A percentile compares a stretch with the other conserved stretches of the same genome.
These are phyloP conservation scores for Thelonectria rubi DNA, from an alignment of 2,329 filamentous ascomycete species.

Conservation along the genomic window DNA sequence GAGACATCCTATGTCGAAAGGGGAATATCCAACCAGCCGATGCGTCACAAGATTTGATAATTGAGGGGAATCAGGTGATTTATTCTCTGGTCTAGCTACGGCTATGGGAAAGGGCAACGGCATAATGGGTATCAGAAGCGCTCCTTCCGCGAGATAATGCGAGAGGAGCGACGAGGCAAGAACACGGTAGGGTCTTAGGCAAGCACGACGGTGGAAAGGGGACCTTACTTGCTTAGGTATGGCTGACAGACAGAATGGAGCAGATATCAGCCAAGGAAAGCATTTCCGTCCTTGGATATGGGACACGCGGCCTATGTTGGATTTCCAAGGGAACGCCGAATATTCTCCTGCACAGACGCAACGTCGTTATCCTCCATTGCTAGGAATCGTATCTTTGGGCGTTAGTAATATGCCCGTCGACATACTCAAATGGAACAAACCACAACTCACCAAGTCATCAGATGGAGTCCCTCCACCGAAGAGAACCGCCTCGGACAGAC, in stretches of 20 bases:
- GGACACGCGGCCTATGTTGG: constrained; percentile 31
- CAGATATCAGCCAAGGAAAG: not conserved
- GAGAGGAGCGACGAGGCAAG: constrained; percentile 9
- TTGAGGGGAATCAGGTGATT: not conserved
- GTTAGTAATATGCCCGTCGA: constrained; percentile 25
- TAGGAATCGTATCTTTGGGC: constrained; percentile 69
- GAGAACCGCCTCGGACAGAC: constrained; percentile 80
- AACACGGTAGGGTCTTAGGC: not conserved
- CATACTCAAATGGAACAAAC: not conserved
- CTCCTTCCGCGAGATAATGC: constrained; percentile 26
- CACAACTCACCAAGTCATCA: constrained; percentile 75
- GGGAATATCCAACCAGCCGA: not conserved
- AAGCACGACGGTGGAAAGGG: not conserved
- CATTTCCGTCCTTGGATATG: not conserved
- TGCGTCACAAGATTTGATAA: constrained; percentile 6
- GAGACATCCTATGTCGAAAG: not conserved
- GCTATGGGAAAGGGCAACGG: constrained; percentile 6
- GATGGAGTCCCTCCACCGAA: constrained; percentile 71
- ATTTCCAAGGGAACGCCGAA: constrained; percentile 60
- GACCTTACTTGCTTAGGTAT: not conserved
- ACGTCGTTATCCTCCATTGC: constrained; percentile 69
- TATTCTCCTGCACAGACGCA: constrained; percentile 65
- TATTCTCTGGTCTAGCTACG: not conserved
- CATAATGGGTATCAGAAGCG: constrained; percentile 32
- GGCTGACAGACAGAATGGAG: not conserved